phyloP scores from a whole-genome alignment of 768 basidiomycete genomes.

The Tulasnella sp. region DNA sequence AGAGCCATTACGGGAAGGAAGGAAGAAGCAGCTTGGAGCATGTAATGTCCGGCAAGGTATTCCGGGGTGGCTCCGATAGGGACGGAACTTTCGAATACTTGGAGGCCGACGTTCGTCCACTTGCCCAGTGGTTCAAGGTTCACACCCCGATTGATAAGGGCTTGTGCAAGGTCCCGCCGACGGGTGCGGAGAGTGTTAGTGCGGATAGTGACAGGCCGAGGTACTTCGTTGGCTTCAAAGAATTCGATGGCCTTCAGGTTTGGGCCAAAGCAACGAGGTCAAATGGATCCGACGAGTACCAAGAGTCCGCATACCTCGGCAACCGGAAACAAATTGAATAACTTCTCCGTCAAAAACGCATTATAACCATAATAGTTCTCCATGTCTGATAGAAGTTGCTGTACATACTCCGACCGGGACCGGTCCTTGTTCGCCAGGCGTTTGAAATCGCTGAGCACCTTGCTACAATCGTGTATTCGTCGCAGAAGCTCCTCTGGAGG shows the following conservation, averaged over 20 bases:
- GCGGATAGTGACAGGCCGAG: constrained; percentile 93
- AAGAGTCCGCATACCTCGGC: constrained; percentile 51
- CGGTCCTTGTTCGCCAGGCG: constrained; percentile 52
- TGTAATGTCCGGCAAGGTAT: constrained; percentile 97
- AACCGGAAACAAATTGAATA: constrained; percentile 86
- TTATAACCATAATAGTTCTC: constrained; percentile 97
- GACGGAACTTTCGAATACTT: constrained; percentile 91
- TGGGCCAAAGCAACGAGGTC: not conserved
- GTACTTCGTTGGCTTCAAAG: constrained; percentile 93
- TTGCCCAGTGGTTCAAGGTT: constrained; percentile 97
- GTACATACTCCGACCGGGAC: constrained; percentile 82
- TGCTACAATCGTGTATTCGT: constrained; percentile 66
- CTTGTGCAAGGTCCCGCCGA: constrained; percentile 86
- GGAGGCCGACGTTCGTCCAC: constrained; percentile 98
- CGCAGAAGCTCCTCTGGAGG: constrained; percentile 65
- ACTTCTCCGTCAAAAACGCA: constrained; percentile 83
- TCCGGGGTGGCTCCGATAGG: constrained; percentile 97
- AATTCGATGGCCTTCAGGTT: constrained; percentile 80
- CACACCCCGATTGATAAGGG: constrained; percentile 88
- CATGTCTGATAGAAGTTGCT: constrained; percentile 80
- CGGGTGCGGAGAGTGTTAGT: constrained; percentile 93
- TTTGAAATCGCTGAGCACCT: constrained; percentile 60
- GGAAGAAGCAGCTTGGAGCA: constrained; percentile 97
- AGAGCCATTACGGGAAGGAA: constrained; percentile 99
- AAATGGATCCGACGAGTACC: constrained; percentile 2